A percentile compares a stretch with the other conserved stretches of the same genome.
These are phyloP conservation scores for Drechslera avenae DNA, from an alignment of 2,329 filamentous ascomycete genomes.

Conservation along the genomic window DNA sequence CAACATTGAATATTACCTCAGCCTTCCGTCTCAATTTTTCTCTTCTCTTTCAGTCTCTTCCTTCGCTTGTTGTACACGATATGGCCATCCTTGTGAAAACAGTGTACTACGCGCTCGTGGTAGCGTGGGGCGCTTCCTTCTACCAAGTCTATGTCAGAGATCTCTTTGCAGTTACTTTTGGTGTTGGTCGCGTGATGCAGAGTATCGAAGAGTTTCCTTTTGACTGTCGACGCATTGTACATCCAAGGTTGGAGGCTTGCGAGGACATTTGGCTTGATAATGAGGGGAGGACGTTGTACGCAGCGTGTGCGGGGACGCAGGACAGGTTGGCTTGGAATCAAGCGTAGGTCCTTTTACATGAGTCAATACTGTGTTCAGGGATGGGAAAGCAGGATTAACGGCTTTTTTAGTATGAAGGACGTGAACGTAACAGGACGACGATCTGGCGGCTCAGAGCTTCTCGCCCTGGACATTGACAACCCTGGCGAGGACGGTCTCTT, in stretches of 20 bases:
- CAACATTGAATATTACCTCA: constrained; percentile 10
- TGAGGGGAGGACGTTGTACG: constrained; percentile 33
- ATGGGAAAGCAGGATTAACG: background rate
- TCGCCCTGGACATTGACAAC: constrained; percentile 38
- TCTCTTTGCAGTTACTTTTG: constrained; percentile 27
- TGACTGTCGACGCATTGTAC: constrained; percentile 27
- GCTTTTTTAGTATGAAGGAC: constrained; percentile 17
- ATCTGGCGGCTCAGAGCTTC: constrained; percentile 29
- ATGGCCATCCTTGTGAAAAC: constrained; percentile 18
- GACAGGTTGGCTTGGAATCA: constrained; percentile 33
- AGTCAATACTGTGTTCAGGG: background rate
- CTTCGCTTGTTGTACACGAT: background rate
- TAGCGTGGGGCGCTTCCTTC: constrained; percentile 30
- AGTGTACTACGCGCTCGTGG: constrained; percentile 28
- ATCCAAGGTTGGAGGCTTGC: constrained; percentile 35
- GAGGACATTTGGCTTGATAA: constrained; percentile 42
- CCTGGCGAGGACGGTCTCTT: constrained; percentile 31
- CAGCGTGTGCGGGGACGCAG: constrained; percentile 34
- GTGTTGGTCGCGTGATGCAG: constrained; percentile 35
- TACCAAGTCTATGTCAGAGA: constrained; percentile 38
- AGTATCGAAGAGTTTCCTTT: constrained; percentile 38
- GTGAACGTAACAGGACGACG: constrained; percentile 32
- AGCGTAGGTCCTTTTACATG: constrained; percentile 19
- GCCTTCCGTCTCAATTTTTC: background rate
- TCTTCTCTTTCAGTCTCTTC: background rate